Conservation (phyloP, 345 rosid genomes). For the Gossypium turneri region DNA sequence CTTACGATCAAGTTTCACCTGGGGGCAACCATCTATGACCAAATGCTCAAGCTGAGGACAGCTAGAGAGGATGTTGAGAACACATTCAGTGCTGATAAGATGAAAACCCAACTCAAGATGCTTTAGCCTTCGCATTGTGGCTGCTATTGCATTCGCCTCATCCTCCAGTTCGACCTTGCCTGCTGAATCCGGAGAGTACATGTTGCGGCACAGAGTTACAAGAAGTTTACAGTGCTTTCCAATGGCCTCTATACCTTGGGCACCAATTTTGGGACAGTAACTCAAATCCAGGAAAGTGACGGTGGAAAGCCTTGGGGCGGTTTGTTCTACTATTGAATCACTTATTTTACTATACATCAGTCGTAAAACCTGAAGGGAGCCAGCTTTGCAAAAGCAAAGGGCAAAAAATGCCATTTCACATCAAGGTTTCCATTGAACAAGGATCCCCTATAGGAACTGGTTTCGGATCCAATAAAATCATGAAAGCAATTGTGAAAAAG, state of each 20-base stretch:
- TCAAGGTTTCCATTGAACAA: conserved; percentile 4
- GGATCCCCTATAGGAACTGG: too few species aligned
- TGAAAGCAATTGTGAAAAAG: not conserved
- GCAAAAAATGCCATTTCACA: conserved; percentile 14
- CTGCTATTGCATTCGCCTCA: too few species aligned
- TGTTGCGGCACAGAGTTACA: conserved; percentile 60
- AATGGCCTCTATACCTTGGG: conserved; percentile 55
- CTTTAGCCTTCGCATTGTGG: too few species aligned
- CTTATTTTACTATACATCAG: conserved; percentile 60
- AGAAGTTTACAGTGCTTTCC: conserved; percentile 75
- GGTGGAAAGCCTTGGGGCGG: too few species aligned
- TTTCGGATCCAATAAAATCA: too few species aligned
- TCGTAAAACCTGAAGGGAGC: conserved; percentile 63
- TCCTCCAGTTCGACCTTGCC: not conserved
- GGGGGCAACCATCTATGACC: too few species aligned
- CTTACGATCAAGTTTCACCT: too few species aligned
- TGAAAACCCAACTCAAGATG: too few species aligned
- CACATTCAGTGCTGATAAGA: too few species aligned
- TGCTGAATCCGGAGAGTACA: conserved; percentile 53
- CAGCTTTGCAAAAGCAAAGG: conserved; percentile 51
- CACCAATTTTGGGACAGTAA: conserved; percentile 63
- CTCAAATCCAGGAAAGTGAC: conserved; percentile 80
- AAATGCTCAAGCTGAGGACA: too few species aligned
- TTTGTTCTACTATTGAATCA: too few species aligned
- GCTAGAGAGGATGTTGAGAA: too few species aligned